Evolutionary conservation across 495 filamentous ascomycete genomes (phyloP).

Genomic region (Glarea lozoyensis): DNA sequence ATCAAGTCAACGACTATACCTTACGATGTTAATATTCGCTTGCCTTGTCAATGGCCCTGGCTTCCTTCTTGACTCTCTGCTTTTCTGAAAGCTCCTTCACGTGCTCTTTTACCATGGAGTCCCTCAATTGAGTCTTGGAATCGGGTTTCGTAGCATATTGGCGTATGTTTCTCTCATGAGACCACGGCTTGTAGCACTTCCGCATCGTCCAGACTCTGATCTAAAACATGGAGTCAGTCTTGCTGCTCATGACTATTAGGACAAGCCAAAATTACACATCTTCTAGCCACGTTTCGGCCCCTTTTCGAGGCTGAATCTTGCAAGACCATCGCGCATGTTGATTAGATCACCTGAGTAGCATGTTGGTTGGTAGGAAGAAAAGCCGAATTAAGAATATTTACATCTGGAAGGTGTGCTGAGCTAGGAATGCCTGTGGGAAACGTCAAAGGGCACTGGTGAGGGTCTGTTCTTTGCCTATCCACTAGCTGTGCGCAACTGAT

Average conservation of each 20-base stretch:
- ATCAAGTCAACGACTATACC: background rate
- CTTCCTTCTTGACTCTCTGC: constrained; percentile 19
- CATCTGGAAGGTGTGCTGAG: background rate
- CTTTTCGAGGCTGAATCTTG: constrained; percentile 19
- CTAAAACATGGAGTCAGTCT: constrained; percentile 37
- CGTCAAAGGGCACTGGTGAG: constrained; percentile 1
- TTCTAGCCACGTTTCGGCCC: constrained; percentile 19
- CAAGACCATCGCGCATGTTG: constrained; percentile 21
- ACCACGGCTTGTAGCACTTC: background rate
- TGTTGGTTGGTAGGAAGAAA: no score
- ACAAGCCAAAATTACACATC: constrained; percentile 15
- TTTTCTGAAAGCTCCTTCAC: constrained; percentile 18
- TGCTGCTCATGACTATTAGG: constrained; percentile 14
- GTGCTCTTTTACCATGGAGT: constrained; percentile 16
- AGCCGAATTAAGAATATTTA: constrained; percentile 4
- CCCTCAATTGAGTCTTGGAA: constrained; percentile 12
- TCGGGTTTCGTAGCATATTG: constrained; percentile 9
- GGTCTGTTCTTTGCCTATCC: background rate
- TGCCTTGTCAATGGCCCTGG: constrained; percentile 19
- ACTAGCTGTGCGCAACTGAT: background rate
- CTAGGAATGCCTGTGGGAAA: background rate
- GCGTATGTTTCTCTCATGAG: background rate
- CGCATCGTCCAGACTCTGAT: constrained; percentile 9
- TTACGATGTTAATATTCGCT: background rate
- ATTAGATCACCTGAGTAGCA: constrained; percentile 4